Evolutionary conservation across 352 stramenopile species (phyloP).

Genomic region (Globisporangium radiosum): DNA sequence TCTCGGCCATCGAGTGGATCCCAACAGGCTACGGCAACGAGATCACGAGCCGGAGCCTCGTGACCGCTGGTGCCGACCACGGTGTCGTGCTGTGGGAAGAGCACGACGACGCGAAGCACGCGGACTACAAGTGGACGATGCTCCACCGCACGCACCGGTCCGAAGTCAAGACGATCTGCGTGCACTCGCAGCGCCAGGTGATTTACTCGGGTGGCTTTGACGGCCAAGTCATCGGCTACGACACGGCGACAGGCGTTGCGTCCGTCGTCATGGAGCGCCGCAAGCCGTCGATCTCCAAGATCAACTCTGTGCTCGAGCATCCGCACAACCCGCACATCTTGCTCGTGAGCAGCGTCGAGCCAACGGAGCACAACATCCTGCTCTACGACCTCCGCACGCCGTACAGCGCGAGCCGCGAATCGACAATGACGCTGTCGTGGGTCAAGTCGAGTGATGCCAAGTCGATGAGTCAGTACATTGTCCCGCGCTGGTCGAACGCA

Average conservation of each 20-base stretch:
- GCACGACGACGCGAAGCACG: slow-evolving; percentile 23
- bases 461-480: slow-evolving; percentile 81
- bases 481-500: slow-evolving; percentile 71
- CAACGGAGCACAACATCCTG: slow-evolving; percentile 56
- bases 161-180: slow-evolving; percentile 68
- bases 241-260: slow-evolving; percentile 39
- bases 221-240: slow-evolving; percentile 63
- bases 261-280: slow-evolving; percentile 57
- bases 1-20: slow-evolving; percentile 69
- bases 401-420: slow-evolving; percentile 21
- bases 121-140: slow-evolving; percentile 59
- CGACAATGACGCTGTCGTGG: slow-evolving; percentile 63
- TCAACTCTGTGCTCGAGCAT: slow-evolving; percentile 79
- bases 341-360: slow-evolving; percentile 66
- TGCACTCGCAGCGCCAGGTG: slow-evolving; percentile 62
- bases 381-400: slow-evolving; percentile 68
- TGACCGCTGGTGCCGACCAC: slow-evolving; percentile 70
- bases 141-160: slow-evolving; percentile 72
- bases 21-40: slow-evolving; percentile 38
- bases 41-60: slow-evolving; percentile 38
- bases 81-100: slow-evolving; percentile 75
- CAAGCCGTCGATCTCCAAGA: slow-evolving; percentile 76
- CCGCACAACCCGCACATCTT: slow-evolving; percentile 79
- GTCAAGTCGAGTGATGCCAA: slow-evolving; percentile 36
- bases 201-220: slow-evolving; percentile 74